A percentile compares a stretch with the other conserved stretches of the same genome.
Conservation (phyloP, 1,284 basidiomycete genomes). For the Sporisorium sorghi region DNA sequence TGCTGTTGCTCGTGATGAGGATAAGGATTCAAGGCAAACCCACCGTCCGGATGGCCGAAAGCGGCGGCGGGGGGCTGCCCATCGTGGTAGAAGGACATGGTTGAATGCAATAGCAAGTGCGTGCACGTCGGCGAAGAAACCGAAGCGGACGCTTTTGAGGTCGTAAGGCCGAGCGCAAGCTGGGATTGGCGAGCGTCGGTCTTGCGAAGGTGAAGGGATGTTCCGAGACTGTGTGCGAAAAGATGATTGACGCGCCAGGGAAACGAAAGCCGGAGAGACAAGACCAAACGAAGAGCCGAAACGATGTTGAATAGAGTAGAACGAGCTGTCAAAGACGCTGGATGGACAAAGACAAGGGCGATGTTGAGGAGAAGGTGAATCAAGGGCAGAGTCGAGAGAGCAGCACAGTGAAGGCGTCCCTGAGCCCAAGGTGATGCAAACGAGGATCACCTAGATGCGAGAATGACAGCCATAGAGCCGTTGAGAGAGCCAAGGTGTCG, state of each 20-base stretch:
- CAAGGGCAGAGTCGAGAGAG: slow-evolving; percentile 27
- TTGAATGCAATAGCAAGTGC: slow-evolving; percentile 12
- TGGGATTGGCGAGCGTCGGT: slow-evolving; percentile 8
- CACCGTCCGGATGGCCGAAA: slow-evolving; percentile 20
- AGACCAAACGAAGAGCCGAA: not conserved
- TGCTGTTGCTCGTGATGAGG: slow-evolving; percentile 28
- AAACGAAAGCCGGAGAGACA: not conserved
- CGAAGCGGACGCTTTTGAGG: slow-evolving; percentile 34
- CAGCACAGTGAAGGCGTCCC: slow-evolving; percentile 58
- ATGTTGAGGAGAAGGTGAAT: not conserved
- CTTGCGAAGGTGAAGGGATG: not conserved
- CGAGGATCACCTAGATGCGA: slow-evolving; percentile 34
- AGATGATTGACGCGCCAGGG: not conserved
- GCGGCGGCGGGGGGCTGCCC: slow-evolving; percentile 18
- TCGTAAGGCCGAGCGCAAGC: slow-evolving; percentile 14
- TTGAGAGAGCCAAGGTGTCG: slow-evolving; percentile 6
- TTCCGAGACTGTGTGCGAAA: not conserved
- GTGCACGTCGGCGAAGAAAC: slow-evolving; percentile 19
- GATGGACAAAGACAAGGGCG: not conserved
- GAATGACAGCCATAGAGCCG: slow-evolving; percentile 38
- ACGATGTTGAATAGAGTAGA: not conserved
- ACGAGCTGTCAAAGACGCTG: not conserved
- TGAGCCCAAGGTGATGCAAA: slow-evolving; percentile 29
- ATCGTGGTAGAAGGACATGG: slow-evolving; percentile 33
- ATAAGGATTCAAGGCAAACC: slow-evolving; percentile 18